These are phyloP conservation scores for Trichoderma gracile DNA, from an alignment of 2,329 filamentous ascomycete genomes.

Conservation along the genomic window DNA sequence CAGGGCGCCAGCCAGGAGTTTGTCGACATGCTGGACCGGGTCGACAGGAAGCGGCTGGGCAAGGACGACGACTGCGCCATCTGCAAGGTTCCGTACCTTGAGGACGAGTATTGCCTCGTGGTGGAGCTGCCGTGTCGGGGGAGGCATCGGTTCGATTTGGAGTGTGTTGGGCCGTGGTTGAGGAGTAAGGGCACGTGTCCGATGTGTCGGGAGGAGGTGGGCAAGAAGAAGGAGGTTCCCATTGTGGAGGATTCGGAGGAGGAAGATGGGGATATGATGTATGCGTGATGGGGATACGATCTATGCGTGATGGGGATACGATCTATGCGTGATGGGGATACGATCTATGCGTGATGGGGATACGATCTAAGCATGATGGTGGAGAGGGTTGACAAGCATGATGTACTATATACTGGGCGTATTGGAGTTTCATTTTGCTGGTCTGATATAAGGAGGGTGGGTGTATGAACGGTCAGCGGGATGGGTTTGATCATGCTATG, in stretches of 20 bases:
- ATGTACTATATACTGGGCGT: slow-evolving; percentile 32
- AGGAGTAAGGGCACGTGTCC: slow-evolving; percentile 65
- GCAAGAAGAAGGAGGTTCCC: slow-evolving; percentile 53
- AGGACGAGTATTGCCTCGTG: slow-evolving; percentile 63
- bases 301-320: slow-evolving; percentile 51
- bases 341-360: too few species aligned
- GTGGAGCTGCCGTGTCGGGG: slow-evolving; percentile 64
- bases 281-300: slow-evolving; percentile 47
- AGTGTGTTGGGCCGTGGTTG: slow-evolving; percentile 67
- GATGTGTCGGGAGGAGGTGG: slow-evolving; percentile 62
- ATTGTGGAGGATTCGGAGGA: slow-evolving; percentile 53
- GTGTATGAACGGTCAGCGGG: not conserved
- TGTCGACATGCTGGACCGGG: slow-evolving; percentile 60
- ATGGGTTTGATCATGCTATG: not conserved
- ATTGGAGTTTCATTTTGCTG: slow-evolving; percentile 29
- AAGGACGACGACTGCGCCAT: slow-evolving; percentile 60
- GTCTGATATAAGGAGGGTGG: not conserved
- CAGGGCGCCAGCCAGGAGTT: slow-evolving; percentile 60
- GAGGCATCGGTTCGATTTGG: slow-evolving; percentile 63
- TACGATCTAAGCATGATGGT: too few species aligned
- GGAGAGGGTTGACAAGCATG: not conserved
- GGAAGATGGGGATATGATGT: slow-evolving; percentile 50
- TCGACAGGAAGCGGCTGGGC: slow-evolving; percentile 52
- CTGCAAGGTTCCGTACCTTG: slow-evolving; percentile 61
- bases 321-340: slow-evolving; percentile 43